Evolutionary conservation across 768 basidiomycete species (phyloP).

Genomic region (Boletus coccyginus): DNA sequence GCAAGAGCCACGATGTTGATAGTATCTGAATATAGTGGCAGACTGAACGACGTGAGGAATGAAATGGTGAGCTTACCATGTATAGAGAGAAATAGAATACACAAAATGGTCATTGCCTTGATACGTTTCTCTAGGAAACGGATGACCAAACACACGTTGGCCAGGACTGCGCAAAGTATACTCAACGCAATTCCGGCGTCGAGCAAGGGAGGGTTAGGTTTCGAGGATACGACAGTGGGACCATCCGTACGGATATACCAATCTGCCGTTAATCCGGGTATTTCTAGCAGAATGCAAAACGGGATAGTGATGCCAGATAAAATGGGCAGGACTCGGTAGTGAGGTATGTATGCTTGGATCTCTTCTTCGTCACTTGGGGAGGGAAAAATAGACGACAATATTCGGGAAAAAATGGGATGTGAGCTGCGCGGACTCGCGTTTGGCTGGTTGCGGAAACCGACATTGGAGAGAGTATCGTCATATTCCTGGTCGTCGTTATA

Average conservation of each 20-base stretch:
- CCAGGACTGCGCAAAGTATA: conserved; percentile 62
- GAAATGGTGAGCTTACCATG: conserved; percentile 53
- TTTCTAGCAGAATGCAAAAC: conserved; percentile 78
- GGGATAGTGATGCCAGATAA: conserved; percentile 67
- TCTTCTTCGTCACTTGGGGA: conserved; percentile 23
- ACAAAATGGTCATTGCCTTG: conserved; percentile 57
- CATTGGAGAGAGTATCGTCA: neutral
- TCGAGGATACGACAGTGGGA: conserved; percentile 41
- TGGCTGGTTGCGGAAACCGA: neutral
- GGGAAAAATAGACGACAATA: conserved; percentile 13
- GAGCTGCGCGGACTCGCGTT: neutral
- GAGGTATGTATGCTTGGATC: conserved; percentile 42
- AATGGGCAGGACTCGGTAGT: conserved; percentile 63
- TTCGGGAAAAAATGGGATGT: conserved; percentile 2
- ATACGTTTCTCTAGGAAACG: conserved; percentile 73
- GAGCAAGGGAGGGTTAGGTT: conserved; percentile 55
- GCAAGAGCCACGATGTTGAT: conserved; percentile 63
- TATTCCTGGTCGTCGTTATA: conserved; percentile 2
- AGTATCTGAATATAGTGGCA: conserved; percentile 43
- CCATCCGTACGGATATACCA: conserved; percentile 64
- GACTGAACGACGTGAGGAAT: neutral
- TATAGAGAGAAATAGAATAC: conserved; percentile 60
- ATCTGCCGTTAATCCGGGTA: conserved; percentile 73
- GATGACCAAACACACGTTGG: conserved; percentile 63
- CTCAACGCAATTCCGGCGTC: conserved; percentile 61